These are phyloP conservation scores for Albatrellus ellisii DNA, from an alignment of 768 basidiomycete genomes.

Conservation along the genomic window DNA sequence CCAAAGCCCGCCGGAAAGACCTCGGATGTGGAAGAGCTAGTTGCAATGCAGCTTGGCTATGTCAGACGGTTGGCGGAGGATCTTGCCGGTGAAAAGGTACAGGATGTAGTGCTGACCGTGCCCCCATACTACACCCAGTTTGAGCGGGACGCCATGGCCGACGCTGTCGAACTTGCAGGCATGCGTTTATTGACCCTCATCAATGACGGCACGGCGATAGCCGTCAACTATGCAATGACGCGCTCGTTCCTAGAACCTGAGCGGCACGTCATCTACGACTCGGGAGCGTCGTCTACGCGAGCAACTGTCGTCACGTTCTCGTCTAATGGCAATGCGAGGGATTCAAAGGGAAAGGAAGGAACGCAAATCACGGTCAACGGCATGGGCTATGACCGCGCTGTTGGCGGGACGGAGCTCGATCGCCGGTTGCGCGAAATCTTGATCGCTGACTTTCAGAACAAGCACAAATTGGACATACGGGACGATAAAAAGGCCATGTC, in stretches of 20 bases:
- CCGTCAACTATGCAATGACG: conserved; percentile 97
- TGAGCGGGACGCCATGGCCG: conserved; percentile 83
- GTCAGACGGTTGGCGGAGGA: conserved; percentile 79
- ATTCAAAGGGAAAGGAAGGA: conserved; percentile 38
- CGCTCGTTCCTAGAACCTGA: conserved; percentile 70
- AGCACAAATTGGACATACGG: conserved; percentile 54
- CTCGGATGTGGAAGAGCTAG: conserved; percentile 82
- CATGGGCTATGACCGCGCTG: conserved; percentile 64
- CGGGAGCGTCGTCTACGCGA: conserved; percentile 72
- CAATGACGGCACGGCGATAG: conserved; percentile 91
- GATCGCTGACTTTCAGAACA: conserved; percentile 57
- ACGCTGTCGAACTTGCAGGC: conserved; percentile 88
- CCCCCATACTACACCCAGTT: conserved; percentile 85
- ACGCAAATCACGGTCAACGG: conserved; percentile 73
- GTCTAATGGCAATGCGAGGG: conserved; percentile 29
- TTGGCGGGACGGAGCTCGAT: conserved; percentile 80
- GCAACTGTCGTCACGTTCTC: conserved; percentile 69
- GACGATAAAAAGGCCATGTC: conserved; percentile 78
- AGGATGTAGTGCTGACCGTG: conserved; percentile 80
- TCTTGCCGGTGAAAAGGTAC: conserved; percentile 60
- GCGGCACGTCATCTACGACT: conserved; percentile 88
- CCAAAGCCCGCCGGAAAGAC: conserved; percentile 46
- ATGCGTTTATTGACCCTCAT: conserved; percentile 73
- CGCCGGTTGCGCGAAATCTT: conserved; percentile 72
- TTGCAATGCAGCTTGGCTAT: conserved; percentile 90